phyloP scores from a whole-genome alignment of 805 yeast genomes.

The Candida berthetii region DNA sequence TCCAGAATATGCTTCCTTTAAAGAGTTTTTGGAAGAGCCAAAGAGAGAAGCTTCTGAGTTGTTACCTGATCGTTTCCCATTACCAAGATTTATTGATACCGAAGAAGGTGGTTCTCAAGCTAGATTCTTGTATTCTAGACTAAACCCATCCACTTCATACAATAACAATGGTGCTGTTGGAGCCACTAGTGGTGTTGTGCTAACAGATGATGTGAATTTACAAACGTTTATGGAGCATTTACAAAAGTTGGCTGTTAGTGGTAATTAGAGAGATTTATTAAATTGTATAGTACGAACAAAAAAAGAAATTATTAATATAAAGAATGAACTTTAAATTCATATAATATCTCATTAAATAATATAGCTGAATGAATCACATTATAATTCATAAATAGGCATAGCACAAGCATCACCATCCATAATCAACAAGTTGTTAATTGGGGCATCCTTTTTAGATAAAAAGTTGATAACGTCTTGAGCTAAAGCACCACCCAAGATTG shows the following conservation, averaged over 20 bases:
- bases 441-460: slow-evolving; percentile 68
- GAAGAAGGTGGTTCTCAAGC: slow-evolving; percentile 99
- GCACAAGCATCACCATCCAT: slow-evolving; percentile 67
- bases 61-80: slow-evolving; percentile 90
- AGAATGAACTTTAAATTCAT: background rate
- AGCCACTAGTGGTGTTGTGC: slow-evolving; percentile 68
- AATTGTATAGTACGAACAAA: background rate
- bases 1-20: slow-evolving; percentile 84
- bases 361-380: slow-evolving; percentile 3
- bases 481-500: slow-evolving; percentile 83
- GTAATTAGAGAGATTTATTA: slow-evolving; percentile 12
- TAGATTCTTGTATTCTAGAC: slow-evolving; percentile 88
- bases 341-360: background rate
- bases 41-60: slow-evolving; percentile 88
- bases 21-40: slow-evolving; percentile 81
- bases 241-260: slow-evolving; percentile 79
- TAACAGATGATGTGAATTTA: slow-evolving; percentile 93
- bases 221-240: slow-evolving; percentile 94
- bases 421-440: slow-evolving; percentile 74
- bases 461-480: slow-evolving; percentile 89
- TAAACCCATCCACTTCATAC: slow-evolving; percentile 89
- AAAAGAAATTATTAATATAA: too few species aligned
- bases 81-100: slow-evolving; percentile 95
- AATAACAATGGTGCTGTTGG: slow-evolving; percentile 41
- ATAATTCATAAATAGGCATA: slow-evolving; percentile 69